Evolutionary conservation across 441 rosid genomes (phyloP).

Genomic region (Brassica hybrid): DNA sequence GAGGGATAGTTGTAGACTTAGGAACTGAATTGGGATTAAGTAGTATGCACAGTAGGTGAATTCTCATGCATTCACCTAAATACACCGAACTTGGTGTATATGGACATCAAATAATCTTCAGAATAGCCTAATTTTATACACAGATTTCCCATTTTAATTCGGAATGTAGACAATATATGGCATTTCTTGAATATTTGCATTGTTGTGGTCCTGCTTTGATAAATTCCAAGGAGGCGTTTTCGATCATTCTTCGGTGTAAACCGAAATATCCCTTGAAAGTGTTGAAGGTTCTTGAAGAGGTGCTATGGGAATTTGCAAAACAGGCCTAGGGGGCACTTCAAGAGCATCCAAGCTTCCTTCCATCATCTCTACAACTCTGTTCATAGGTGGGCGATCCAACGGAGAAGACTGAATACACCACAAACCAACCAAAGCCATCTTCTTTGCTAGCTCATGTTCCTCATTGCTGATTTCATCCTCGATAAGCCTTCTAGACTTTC

Average conservation of each 20-base stretch:
- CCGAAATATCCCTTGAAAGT: background rate
- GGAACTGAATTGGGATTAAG: too few relatives aligned
- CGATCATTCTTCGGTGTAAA: background rate
- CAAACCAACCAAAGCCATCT: conserved; percentile 33
- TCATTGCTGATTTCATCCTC: conserved; percentile 26
- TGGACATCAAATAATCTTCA: too few relatives aligned
- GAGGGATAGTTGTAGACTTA: too few relatives aligned
- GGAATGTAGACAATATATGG: too few relatives aligned
- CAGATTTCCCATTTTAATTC: too few relatives aligned
- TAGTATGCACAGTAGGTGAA: too few relatives aligned
- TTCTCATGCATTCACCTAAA: too few relatives aligned
- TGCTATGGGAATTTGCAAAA: background rate
- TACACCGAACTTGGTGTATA: too few relatives aligned
- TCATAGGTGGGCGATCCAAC: conserved; percentile 17
- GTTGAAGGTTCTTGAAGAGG: background rate
- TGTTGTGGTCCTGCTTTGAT: too few relatives aligned
- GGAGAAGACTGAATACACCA: background rate
- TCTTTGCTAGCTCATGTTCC: conserved; percentile 42
- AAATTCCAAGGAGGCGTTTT: background rate
- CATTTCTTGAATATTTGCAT: too few relatives aligned
- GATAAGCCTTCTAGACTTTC: background rate
- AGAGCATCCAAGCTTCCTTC: conserved; percentile 21
- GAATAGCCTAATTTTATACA: too few relatives aligned
- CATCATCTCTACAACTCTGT: conserved; percentile 47
- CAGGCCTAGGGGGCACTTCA: background rate